Base-by-base conservation (phyloP, 2,329 filamentous ascomycete genomes). In the Sclerotinia spermophila region DNA sequence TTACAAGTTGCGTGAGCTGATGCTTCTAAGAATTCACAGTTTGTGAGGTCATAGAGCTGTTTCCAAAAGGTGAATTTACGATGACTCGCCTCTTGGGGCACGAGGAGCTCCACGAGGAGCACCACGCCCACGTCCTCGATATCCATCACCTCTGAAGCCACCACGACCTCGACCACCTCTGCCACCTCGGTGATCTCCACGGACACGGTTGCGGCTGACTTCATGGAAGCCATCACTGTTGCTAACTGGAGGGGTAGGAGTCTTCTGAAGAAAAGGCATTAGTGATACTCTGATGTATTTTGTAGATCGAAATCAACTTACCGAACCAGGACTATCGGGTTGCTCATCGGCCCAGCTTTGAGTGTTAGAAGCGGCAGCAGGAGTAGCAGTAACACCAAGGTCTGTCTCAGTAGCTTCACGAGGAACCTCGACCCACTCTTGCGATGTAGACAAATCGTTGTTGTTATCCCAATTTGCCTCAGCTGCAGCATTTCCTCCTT, bases 281-380 rank as follows among this genome's bases (percentile, higher is more conserved):
- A 61, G 48, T 35, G 58, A 33, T 33, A 27, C 17, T 13, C 8
- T 66, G 61, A 33, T n/a, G 30, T 24, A 30, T 56, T 33, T 45
- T 40, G 17, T n/a, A n/a, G 5, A 59, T 44, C 19, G 51, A 67
- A 33, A 35, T 77, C 82, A 75, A 77, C 82, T 75, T 79, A 86
- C 84, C 78, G 84, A 82, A 42, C 64, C 70, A 55, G 80, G 80
- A 69, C 79, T 80, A 72, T 89, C 87, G 27, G 90, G 87, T 76
- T 92, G 87, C 72, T 96, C 92, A 77, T 97, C 93, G 38, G 92
- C 92, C 92, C 92, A 96, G 77, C 90, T 93, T 78, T 91, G 89
- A 55, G 84, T 85, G 76, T 86, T 86, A 42, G 84, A 84, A 77
- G 85, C 85, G 69, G 82, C 79, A 53, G 82, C 80, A 35, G 88